phyloP scores from a whole-genome alignment of 2,329 filamentous ascomycete species.

The Akanthomyces lecanii region DNA sequence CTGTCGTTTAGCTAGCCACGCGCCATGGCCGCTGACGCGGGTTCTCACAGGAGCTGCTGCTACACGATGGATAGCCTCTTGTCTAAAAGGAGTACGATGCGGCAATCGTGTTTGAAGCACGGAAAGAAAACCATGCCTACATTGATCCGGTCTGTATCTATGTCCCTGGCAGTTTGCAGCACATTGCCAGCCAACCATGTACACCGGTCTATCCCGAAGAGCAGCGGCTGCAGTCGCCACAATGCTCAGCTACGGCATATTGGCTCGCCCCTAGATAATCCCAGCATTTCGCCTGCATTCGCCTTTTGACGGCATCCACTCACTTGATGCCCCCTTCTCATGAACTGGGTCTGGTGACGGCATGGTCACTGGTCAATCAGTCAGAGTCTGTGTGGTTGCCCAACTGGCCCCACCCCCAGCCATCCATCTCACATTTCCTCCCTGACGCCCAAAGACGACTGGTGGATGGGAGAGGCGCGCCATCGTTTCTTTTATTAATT shows the following conservation, averaged over 20 bases:
- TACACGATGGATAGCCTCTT: neutral
- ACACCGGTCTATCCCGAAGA: neutral
- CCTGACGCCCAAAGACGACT: slow-evolving; percentile 2
- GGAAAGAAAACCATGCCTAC: neutral
- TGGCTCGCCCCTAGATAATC: neutral
- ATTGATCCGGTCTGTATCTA: neutral
- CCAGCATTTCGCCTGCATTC: neutral
- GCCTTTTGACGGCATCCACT: slow-evolving; percentile 8
- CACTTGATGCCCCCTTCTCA: slow-evolving; percentile 4
- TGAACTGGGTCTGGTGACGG: slow-evolving; percentile 16
- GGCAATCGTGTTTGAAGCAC: neutral
- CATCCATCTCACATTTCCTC: slow-evolving; percentile 14
- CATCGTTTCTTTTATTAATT: neutral
- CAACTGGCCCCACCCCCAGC: slow-evolving; percentile 17
- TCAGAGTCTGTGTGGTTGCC: slow-evolving; percentile 15
- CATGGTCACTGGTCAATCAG: slow-evolving; percentile 9
- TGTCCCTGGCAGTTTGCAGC: slow-evolving; percentile 1
- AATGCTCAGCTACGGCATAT: slow-evolving; percentile 1
- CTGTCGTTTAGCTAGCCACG: neutral
- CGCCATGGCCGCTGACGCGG: neutral
- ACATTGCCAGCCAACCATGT: slow-evolving; percentile 3
- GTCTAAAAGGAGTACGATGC: neutral
- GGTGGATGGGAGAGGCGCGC: slow-evolving; percentile 7
- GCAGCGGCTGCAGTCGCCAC: neutral
- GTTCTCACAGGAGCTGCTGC: neutral